Evolutionary conservation across 1,284 basidiomycete genomes (phyloP), one percentile per base, ranked within the genome.

Genomic region (Cutaneotrichosporon sp.): DNA sequence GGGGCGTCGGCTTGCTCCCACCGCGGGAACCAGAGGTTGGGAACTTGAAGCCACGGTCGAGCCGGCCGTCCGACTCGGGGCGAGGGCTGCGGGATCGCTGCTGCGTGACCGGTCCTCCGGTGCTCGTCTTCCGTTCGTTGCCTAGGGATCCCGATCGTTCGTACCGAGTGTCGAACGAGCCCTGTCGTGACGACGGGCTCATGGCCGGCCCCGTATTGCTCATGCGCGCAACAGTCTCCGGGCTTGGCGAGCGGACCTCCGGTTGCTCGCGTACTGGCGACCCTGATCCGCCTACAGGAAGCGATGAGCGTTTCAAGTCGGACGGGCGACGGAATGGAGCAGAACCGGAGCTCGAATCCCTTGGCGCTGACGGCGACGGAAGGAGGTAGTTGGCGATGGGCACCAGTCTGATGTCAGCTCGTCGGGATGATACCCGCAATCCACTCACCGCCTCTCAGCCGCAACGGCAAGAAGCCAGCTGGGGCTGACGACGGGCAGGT

Each of bases 391-490:
- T 84, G 1, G 90, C 87, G 58, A 94, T 93, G 7, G 92, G 89
- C 7, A 93, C 85, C 86, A 93, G 91, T 76, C 92, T 93, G 70
- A 0, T 52, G 60, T 65, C 47, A 70, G 58, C 40, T 26, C 26
- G 26, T 26, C 26, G 26, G 3, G 26, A 26, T 26, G 26, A 26
- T 26, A 26, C 26, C 26, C 26, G 26, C 26, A 26, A 26, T 26
- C 26, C 26, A 5, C 87, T 71, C 69, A 92, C 90, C 88, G 89
- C 75, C 88, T 88, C 75, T 92, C 90, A 0, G 85, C 77, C 58
- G 90, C 86, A 73, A 93, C 95, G 0, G 92, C 91, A 30, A 94
- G 77, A 69, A 95, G 86, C 92, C 93, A 96, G 49, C 89, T 88
- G 0, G 92, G 92, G 70, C 92, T 90, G 0, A 95, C 91, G 38